These are phyloP conservation scores for Rhododendron simsii DNA, from an alignment of 148 eudicot species.

Conservation along the genomic window DNA sequence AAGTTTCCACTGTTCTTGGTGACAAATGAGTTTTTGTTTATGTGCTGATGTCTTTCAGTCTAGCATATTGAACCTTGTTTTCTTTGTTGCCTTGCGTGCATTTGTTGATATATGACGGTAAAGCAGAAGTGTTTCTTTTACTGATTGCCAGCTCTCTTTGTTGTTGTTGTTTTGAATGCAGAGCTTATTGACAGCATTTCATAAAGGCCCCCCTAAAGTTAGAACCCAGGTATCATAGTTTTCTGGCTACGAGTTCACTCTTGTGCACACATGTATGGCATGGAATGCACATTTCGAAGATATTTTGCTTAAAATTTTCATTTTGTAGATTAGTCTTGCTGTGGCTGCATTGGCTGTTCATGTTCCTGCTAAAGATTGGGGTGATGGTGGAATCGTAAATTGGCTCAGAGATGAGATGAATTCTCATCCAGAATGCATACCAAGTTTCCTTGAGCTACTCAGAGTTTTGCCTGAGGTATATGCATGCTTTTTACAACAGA, in stretches of 20 bases:
- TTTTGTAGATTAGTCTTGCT: constrained; percentile 89
- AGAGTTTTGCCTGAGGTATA: constrained; percentile 95
- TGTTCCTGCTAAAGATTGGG: constrained; percentile 95
- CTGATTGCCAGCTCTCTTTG: neutral
- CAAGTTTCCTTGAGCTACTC: constrained; percentile 89
- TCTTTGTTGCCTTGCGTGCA: neutral
- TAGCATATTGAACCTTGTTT: constrained; percentile 1
- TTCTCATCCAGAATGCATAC: constrained; percentile 73
- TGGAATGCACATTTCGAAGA: constrained; percentile 3
- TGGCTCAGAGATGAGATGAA: constrained; percentile 93
- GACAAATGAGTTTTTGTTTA: neutral
- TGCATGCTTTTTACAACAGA: neutral
- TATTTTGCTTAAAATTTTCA: constrained; percentile 10
- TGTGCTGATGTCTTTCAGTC: constrained; percentile 1
- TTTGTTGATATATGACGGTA: neutral
- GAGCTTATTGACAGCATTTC: constrained; percentile 78
- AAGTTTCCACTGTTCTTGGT: neutral
- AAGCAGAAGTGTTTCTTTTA: neutral
- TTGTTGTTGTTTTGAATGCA: constrained; percentile 33
- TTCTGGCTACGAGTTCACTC: neutral
- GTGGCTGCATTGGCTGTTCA: constrained; percentile 99
- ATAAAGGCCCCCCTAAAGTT: constrained; percentile 88
- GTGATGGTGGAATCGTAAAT: constrained; percentile 80
- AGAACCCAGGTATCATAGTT: constrained; percentile 81
- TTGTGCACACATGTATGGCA: neutral